phyloP scores from a whole-genome alignment of 2,329 filamentous ascomycete genomes.

The Xylariaceae sp. region DNA sequence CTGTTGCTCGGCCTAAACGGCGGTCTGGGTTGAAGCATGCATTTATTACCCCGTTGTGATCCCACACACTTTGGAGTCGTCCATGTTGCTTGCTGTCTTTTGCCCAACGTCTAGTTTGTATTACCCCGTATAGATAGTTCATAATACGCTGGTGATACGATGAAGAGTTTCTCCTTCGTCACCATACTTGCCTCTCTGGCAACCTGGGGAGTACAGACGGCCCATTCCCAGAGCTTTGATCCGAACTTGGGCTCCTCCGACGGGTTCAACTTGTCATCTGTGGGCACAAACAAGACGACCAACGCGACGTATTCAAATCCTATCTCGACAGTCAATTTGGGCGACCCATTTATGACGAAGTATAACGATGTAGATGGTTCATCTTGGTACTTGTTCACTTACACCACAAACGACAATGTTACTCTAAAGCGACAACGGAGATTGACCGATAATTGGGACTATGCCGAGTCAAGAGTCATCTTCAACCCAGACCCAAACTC shows the following conservation, averaged over 20 bases:
- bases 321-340: conserved; percentile 36
- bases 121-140: too few species aligned
- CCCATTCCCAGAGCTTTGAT: conserved; percentile 28
- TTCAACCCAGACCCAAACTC: conserved; percentile 32
- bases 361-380: conserved; percentile 30
- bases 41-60: too few species aligned
- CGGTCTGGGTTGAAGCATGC: too few species aligned
- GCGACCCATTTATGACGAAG: conserved; percentile 38
- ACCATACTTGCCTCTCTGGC: conserved; percentile 2
- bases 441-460: conserved; percentile 39
- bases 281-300: conserved; percentile 34
- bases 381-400: conserved; percentile 40
- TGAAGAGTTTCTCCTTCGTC: conserved; percentile 6
- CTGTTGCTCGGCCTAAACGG: too few species aligned
- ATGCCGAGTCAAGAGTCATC: conserved; percentile 34
- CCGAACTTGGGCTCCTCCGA: conserved; percentile 27
- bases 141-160: too few species aligned
- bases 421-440: conserved; percentile 35
- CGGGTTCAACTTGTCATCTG: conserved; percentile 29
- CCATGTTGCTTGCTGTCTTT: too few species aligned
- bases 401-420: conserved; percentile 37
- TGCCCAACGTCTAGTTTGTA: too few species aligned
- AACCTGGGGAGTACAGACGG: conserved; percentile 6
- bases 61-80: too few species aligned
- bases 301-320: conserved; percentile 39